Evolutionary conservation across 1,139 yeast species (phyloP).

Genomic region (Magnusiomyces suaveolens): DNA sequence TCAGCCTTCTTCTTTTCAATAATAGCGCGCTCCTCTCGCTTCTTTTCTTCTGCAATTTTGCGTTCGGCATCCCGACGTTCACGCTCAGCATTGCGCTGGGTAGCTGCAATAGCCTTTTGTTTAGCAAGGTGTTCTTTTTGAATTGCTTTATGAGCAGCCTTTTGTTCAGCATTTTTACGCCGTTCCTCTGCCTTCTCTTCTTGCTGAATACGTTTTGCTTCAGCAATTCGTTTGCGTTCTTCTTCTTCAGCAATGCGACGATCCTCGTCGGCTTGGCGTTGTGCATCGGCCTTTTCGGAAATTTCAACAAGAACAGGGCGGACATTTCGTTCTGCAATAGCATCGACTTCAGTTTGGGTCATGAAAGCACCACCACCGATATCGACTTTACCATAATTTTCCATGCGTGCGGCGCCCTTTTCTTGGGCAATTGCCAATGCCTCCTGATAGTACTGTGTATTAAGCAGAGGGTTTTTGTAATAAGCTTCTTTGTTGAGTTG

Average conservation of each 20-base stretch:
- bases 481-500: conserved; percentile 35
- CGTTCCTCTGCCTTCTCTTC: conserved; percentile 21
- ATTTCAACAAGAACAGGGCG: conserved; percentile 79
- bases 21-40: conserved; percentile 2
- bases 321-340: conserved; percentile 73
- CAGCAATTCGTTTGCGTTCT: conserved; percentile 36
- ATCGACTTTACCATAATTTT: conserved; percentile 50
- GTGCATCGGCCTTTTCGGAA: conserved; percentile 56
- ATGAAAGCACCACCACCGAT: conserved; percentile 86
- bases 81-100: conserved; percentile 18
- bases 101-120: conserved; percentile 16
- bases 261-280: conserved; percentile 60
- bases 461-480: conserved; percentile 30
- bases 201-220: conserved; percentile 20
- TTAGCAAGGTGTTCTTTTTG: conserved; percentile 22
- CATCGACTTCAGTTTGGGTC: conserved; percentile 65
- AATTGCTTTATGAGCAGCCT: conserved; percentile 24
- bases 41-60: conserved; percentile 13
- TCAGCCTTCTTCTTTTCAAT: too few relatives aligned
- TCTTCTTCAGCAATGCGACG: conserved; percentile 45
- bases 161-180: conserved; percentile 22
- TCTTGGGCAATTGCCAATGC: conserved; percentile 55
- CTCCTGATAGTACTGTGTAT: conserved; percentile 28
- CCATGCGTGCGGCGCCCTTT: conserved; percentile 48
- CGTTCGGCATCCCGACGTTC: conserved; percentile 15